These are phyloP conservation scores for Penicillium psychrofluorescens DNA, from an alignment of 495 filamentous ascomycete species.

Conservation along the genomic window DNA sequence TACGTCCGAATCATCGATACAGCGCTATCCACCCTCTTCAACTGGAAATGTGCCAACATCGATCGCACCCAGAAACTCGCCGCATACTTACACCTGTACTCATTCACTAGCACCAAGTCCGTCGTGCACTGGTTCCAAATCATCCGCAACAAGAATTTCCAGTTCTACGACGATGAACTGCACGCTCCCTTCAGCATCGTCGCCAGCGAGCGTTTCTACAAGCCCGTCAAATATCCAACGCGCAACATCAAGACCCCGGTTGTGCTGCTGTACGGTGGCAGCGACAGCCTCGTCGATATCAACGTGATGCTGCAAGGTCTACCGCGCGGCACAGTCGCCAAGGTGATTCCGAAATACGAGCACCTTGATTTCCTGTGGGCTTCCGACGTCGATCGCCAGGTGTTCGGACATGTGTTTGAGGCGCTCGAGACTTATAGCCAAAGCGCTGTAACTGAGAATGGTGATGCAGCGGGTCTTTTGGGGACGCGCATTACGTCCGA, in stretches of 20 bases:
- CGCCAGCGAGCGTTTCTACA: slow-evolving; percentile 61
- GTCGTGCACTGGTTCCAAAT: slow-evolving; percentile 99
- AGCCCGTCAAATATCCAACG: slow-evolving; percentile 93
- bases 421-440: slow-evolving; percentile 61
- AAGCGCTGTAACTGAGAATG: neutral
- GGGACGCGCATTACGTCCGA: slow-evolving; percentile 7
- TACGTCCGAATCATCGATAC: slow-evolving; percentile 86
- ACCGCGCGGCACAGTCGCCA: slow-evolving; percentile 74
- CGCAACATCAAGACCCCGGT: slow-evolving; percentile 95
- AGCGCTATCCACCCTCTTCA: slow-evolving; percentile 74
- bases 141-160: slow-evolving; percentile 88
- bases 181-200: slow-evolving; percentile 54
- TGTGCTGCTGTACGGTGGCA: slow-evolving; percentile 86
- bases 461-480: slow-evolving; percentile 1
- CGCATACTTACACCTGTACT: slow-evolving; percentile 94
- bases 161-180: slow-evolving; percentile 97
- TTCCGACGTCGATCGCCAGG: slow-evolving; percentile 68
- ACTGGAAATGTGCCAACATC: slow-evolving; percentile 85
- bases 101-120: slow-evolving; percentile 89
- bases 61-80: slow-evolving; percentile 83
- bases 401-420: slow-evolving; percentile 85
- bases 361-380: slow-evolving; percentile 99
- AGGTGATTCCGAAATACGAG: slow-evolving; percentile 82
- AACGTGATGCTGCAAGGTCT: slow-evolving; percentile 83
- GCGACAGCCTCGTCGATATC: slow-evolving; percentile 93